Conservation (phyloP, 2,329 filamentous ascomycete genomes). For the Calonectria fujianensis region DNA sequence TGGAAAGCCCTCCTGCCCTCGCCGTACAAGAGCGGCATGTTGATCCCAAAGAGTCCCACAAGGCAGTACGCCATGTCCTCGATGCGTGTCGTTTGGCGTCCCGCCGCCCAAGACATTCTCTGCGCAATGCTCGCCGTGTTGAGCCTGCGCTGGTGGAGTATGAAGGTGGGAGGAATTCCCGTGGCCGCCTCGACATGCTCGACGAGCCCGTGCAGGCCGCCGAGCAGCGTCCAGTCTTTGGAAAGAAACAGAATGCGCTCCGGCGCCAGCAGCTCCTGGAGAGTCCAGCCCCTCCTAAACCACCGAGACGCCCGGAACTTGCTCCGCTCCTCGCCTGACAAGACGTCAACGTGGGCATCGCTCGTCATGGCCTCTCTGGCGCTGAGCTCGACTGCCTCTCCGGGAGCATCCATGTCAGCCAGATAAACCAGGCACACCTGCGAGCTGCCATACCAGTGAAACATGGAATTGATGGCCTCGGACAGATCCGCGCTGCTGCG, state of each 20-base stretch:
- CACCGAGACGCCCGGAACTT: slow-evolving; percentile 40
- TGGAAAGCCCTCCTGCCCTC: slow-evolving; percentile 50
- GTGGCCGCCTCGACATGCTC: slow-evolving; percentile 35
- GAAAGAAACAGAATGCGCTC: slow-evolving; percentile 39
- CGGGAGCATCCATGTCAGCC: slow-evolving; percentile 40
- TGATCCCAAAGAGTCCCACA: slow-evolving; percentile 48
- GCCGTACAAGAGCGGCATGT: slow-evolving; percentile 51
- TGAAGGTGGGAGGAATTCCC: slow-evolving; percentile 39
- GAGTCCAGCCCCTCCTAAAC: slow-evolving; percentile 50
- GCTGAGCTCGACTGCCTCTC: not conserved
- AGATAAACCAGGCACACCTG: slow-evolving; percentile 43
- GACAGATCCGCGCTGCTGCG: slow-evolving; percentile 46
- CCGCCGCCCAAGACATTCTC: slow-evolving; percentile 51
- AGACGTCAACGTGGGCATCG: not conserved
- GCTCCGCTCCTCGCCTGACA: slow-evolving; percentile 61
- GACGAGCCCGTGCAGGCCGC: slow-evolving; percentile 31
- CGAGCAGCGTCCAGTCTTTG: slow-evolving; percentile 40
- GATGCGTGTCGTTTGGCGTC: slow-evolving; percentile 43
- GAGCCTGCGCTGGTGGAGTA: slow-evolving; percentile 33
- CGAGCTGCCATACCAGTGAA: slow-evolving; percentile 54
- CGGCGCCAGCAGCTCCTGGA: slow-evolving; percentile 47
- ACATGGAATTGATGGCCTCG: slow-evolving; percentile 52
- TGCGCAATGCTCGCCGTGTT: slow-evolving; percentile 38
- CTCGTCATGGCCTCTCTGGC: slow-evolving; percentile 13
- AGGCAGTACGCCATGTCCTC: slow-evolving; percentile 52